Conservation (phyloP, 306 rosid species). For the Cicer chorassanicum region DNA sequence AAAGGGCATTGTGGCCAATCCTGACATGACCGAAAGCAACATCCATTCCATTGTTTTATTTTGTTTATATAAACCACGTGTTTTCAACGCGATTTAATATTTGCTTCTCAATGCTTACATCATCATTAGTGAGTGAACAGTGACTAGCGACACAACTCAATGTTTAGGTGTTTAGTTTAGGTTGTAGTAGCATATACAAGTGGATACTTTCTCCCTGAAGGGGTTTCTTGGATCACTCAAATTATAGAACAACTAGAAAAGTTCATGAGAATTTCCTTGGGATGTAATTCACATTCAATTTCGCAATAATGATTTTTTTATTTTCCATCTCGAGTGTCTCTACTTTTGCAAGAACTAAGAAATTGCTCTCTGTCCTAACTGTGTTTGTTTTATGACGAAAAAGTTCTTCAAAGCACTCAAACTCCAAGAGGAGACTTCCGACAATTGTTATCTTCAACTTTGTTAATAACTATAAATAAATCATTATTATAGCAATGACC, state of each 20-base stretch:
- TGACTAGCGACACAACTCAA: constrained; percentile 15
- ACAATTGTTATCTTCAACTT: neutral
- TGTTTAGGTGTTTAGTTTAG: neutral
- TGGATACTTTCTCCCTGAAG: constrained; percentile 33
- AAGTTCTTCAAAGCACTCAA: constrained; percentile 20
- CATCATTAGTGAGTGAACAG: neutral
- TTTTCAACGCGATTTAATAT: constrained; percentile 25
- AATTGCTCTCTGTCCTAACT: constrained; percentile 17
- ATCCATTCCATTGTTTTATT: neutral
- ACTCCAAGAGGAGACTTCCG: constrained; percentile 31
- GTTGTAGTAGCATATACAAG: neutral
- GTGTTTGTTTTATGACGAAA: constrained; percentile 11
- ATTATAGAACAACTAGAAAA: neutral
- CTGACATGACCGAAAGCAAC: constrained; percentile 34
- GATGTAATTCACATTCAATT: constrained; percentile 46
- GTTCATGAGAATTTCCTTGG: constrained; percentile 35
- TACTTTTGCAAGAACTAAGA: constrained; percentile 10
- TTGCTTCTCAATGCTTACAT: neutral
- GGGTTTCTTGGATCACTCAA: constrained; percentile 48
- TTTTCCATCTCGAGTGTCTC: constrained; percentile 21
- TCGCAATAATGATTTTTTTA: constrained; percentile 29
- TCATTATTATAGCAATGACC: constrained; percentile 20
- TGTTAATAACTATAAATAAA: neutral
- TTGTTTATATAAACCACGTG: constrained; percentile 14
- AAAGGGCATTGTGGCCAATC: neutral